Percentiles rank a stretch among this genome's conserved stretches.
phyloP scores from a whole-genome alignment of 1,284 basidiomycete species.

The Moesziomyces sp. region DNA sequence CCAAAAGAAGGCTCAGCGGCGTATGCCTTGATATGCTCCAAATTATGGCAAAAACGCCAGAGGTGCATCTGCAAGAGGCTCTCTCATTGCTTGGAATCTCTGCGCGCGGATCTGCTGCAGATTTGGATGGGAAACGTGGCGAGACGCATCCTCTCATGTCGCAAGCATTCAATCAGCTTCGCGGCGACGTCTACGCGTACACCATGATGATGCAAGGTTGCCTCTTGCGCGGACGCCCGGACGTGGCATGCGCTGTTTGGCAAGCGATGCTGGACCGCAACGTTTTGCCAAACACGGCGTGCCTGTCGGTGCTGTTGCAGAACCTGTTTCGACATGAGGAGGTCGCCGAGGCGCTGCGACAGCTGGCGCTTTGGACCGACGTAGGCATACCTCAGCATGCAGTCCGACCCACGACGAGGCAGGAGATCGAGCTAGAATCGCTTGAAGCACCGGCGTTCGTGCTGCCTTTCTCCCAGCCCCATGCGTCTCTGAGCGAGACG shows the following conservation, averaged over 20 bases:
- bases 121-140: not conserved
- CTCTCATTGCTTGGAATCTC: constrained; percentile 22
- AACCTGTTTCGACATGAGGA: constrained; percentile 26
- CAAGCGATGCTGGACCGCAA: constrained; percentile 26
- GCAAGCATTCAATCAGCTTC: constrained; percentile 3
- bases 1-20: not conserved
- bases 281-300: constrained; percentile 21
- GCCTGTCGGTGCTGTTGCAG: constrained; percentile 25
- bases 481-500: not conserved
- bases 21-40: constrained; percentile 16
- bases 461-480: not conserved
- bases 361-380: constrained; percentile 37
- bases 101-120: not conserved
- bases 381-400: constrained; percentile 9
- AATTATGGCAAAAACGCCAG: constrained; percentile 12
- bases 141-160: constrained; percentile 1
- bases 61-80: constrained; percentile 9
- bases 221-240: constrained; percentile 6
- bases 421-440: constrained; percentile 10
- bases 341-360: constrained; percentile 17
- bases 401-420: not conserved
- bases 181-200: constrained; percentile 18
- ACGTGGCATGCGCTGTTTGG: constrained; percentile 21
- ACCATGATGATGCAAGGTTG: constrained; percentile 37
- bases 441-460: not conserved